A percentile compares a stretch with the other conserved stretches of the same genome.
phyloP scores from a whole-genome alignment of 495 filamentous ascomycete genomes.

The Penicillium parvum region DNA sequence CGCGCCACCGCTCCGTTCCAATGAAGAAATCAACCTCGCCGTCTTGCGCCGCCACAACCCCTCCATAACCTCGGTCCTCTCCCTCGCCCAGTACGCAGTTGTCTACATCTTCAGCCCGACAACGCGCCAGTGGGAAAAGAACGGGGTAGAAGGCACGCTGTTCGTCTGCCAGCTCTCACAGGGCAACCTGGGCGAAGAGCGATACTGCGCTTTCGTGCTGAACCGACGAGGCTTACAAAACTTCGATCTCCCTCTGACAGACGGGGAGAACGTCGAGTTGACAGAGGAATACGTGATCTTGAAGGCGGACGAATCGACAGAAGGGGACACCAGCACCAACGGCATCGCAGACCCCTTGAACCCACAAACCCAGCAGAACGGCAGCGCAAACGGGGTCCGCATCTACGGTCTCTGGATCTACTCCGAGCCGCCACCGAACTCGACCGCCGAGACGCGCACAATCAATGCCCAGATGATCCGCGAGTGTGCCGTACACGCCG shows the following conservation, averaged over 20 bases:
- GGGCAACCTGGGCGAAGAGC: constrained; percentile 39
- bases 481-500: constrained; percentile 51
- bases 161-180: constrained; percentile 67
- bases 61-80: constrained; percentile 58
- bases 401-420: constrained; percentile 66
- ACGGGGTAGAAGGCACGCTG: constrained; percentile 70
- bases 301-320: constrained; percentile 32
- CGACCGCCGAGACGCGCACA: constrained; percentile 47
- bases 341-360: constrained; percentile 18
- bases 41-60: constrained; percentile 76
- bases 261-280: constrained; percentile 53
- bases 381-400: constrained; percentile 18
- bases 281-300: constrained; percentile 60
- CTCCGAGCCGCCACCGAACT: constrained; percentile 49
- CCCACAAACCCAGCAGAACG: constrained; percentile 10
- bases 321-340: constrained; percentile 11
- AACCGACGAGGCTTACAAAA: constrained; percentile 59
- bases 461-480: constrained; percentile 50
- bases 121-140: constrained; percentile 68
- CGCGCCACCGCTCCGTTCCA: constrained; percentile 54
- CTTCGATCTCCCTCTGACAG: constrained; percentile 49
- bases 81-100: constrained; percentile 72
- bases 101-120: constrained; percentile 68
- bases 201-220: constrained; percentile 57
- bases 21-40: constrained; percentile 75